Conservation (phyloP, 768 basidiomycete genomes). For the Cubamyces sp. region DNA sequence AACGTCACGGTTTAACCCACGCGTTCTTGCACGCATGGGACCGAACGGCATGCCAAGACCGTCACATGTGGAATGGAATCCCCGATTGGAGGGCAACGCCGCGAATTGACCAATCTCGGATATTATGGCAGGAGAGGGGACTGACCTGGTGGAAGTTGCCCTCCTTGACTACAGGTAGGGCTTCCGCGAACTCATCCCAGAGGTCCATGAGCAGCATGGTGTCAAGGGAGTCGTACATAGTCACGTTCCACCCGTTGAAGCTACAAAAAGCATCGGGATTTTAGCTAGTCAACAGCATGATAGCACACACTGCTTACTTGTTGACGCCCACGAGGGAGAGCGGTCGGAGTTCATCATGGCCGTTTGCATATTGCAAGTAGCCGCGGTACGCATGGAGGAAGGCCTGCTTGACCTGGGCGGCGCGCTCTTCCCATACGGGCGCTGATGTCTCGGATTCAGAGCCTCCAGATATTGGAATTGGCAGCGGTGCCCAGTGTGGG, state of each 20-base stretch:
- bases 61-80: too few species aligned
- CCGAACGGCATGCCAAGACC: too few species aligned
- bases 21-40: too few species aligned
- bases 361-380: slow-evolving; percentile 63
- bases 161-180: slow-evolving; percentile 53
- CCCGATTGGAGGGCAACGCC: too few species aligned
- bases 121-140: neutral
- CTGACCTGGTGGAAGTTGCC: slow-evolving; percentile 54
- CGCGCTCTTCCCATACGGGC: slow-evolving; percentile 53
- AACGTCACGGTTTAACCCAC: too few species aligned
- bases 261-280: slow-evolving; percentile 37
- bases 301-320: slow-evolving; percentile 44
- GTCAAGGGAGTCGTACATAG: slow-evolving; percentile 80
- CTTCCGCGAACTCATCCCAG: slow-evolving; percentile 67
- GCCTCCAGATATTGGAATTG: neutral
- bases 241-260: slow-evolving; percentile 81
- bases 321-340: slow-evolving; percentile 48
- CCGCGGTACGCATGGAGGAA: slow-evolving; percentile 71
- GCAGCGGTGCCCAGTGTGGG: slow-evolving; percentile 1
- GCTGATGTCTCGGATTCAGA: slow-evolving; percentile 27
- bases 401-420: slow-evolving; percentile 59
- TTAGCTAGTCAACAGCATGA: neutral
- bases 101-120: neutral
- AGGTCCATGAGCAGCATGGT: slow-evolving; percentile 83
- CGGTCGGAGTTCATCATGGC: slow-evolving; percentile 66